phyloP scores from a whole-genome alignment of 164 flowering plant genomes.

The Vitis rupestris region DNA sequence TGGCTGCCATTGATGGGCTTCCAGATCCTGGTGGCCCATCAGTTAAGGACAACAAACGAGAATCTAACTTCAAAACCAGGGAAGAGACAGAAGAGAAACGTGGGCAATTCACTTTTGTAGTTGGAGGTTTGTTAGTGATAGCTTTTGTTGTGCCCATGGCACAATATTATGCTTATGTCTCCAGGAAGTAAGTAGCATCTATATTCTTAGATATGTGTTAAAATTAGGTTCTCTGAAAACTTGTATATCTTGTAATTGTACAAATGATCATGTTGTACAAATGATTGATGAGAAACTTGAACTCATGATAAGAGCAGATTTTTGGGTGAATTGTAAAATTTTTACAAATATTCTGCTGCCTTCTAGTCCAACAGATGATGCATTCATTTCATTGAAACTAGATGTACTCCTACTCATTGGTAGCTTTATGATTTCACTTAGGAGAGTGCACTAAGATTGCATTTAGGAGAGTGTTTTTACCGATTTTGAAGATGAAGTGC shows the following conservation, averaged over 20 bases:
- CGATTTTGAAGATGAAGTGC: no score
- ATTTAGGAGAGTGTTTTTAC: no score
- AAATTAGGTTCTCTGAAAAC: not conserved
- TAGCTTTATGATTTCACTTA: no score
- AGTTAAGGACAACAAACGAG: conserved; percentile 77
- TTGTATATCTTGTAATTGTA: conserved; percentile 20
- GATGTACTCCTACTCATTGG: no score
- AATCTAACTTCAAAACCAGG: conserved; percentile 86
- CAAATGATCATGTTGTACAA: conserved; percentile 21
- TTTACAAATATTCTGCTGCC: not conserved
- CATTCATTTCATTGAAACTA: no score
- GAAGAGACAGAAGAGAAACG: conserved; percentile 98
- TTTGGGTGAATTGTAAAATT: not conserved
- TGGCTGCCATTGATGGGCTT: conserved; percentile 92
- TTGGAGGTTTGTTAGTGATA: conserved; percentile 93
- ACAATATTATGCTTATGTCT: conserved; percentile 95
- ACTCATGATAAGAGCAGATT: conserved; percentile 4
- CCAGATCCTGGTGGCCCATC: conserved; percentile 94
- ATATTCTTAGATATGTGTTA: conserved; percentile 1
- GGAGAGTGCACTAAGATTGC: no score
- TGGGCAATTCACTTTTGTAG: conserved; percentile 92
- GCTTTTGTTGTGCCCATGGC: conserved; percentile 99
- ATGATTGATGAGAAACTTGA: conserved; percentile 14
- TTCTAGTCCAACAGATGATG: not conserved
- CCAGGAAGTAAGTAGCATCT: conserved; percentile 38